Percentiles rank a stretch among this genome's conserved stretches.
phyloP scores from a whole-genome alignment of 2,329 filamentous ascomycete species.

The Microcyclospora tardicrescens region DNA sequence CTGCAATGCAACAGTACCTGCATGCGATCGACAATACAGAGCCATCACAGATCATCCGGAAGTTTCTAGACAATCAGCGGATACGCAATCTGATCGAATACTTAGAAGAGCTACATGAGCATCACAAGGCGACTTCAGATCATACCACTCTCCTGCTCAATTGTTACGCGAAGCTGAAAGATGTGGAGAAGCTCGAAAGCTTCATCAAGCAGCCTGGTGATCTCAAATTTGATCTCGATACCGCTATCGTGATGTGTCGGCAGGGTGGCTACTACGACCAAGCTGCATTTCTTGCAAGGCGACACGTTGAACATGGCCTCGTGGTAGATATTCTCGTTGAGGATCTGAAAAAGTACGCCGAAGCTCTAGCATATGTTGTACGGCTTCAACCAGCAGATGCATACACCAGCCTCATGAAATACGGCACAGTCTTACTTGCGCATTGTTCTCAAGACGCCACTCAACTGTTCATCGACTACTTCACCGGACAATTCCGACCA shows the following conservation, averaged over 20 bases:
- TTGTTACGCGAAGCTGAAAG: slow-evolving; percentile 95
- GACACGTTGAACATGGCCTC: slow-evolving; percentile 84
- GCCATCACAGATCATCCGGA: slow-evolving; percentile 89
- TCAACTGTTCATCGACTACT: slow-evolving; percentile 85
- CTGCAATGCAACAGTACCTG: slow-evolving; percentile 97
- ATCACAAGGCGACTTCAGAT: slow-evolving; percentile 82
- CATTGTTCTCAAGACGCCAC: slow-evolving; percentile 75
- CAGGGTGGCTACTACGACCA: slow-evolving; percentile 96
- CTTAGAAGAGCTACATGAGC: slow-evolving; percentile 88
- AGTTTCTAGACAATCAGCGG: slow-evolving; percentile 92
- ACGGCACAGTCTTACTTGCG: slow-evolving; percentile 78
- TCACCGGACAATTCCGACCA: slow-evolving; percentile 70
- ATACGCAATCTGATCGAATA: slow-evolving; percentile 98
- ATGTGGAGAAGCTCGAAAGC: slow-evolving; percentile 86
- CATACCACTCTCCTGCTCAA: slow-evolving; percentile 91
- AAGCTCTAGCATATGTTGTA: slow-evolving; percentile 86
- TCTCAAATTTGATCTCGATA: slow-evolving; percentile 92
- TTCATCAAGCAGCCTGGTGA: slow-evolving; percentile 95
- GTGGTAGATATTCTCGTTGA: slow-evolving; percentile 95
- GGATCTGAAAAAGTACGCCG: slow-evolving; percentile 78
- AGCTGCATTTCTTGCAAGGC: slow-evolving; percentile 85
- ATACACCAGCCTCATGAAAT: slow-evolving; percentile 86
- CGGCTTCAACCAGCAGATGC: slow-evolving; percentile 70
- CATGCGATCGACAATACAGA: slow-evolving; percentile 93
- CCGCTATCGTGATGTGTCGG: slow-evolving; percentile 91